Conservation (phyloP, 305 asterid genomes). For the Striga hermonthica region DNA sequence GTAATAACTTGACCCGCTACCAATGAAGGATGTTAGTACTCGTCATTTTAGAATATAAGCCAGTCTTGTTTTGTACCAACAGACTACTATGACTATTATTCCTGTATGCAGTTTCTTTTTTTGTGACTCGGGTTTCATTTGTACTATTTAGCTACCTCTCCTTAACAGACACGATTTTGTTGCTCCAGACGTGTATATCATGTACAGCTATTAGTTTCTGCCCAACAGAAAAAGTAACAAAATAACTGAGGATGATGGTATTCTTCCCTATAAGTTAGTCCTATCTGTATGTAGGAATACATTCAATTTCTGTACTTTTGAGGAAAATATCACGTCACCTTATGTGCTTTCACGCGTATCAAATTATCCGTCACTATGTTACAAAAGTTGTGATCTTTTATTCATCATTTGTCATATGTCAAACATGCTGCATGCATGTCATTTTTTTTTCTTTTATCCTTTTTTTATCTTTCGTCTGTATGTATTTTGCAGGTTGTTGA, state of each 20-base stretch:
- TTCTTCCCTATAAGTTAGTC: not conserved
- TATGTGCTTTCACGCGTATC: not conserved
- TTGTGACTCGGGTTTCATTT: no score
- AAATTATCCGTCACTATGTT: not conserved
- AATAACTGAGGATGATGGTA: not conserved
- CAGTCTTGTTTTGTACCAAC: not conserved
- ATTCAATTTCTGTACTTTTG: no score
- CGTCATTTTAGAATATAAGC: not conserved
- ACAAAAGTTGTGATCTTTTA: not conserved
- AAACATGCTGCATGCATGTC: not conserved
- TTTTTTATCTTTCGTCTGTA: conserved; percentile 4
- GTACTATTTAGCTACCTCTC: no score
- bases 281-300: not conserved
- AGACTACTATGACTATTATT: not conserved
- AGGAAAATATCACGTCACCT: no score
- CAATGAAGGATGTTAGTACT: not conserved
- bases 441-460: no score
- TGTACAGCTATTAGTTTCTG: not conserved
- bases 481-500: conserved; percentile 72
- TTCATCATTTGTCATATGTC: not conserved
- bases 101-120: no score
- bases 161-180: no score
- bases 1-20: conserved; percentile 1
- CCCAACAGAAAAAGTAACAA: not conserved
- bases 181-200: no score